Conservation (phyloP, 495 filamentous ascomycete genomes). For the Tuber microsphaerosporum region DNA sequence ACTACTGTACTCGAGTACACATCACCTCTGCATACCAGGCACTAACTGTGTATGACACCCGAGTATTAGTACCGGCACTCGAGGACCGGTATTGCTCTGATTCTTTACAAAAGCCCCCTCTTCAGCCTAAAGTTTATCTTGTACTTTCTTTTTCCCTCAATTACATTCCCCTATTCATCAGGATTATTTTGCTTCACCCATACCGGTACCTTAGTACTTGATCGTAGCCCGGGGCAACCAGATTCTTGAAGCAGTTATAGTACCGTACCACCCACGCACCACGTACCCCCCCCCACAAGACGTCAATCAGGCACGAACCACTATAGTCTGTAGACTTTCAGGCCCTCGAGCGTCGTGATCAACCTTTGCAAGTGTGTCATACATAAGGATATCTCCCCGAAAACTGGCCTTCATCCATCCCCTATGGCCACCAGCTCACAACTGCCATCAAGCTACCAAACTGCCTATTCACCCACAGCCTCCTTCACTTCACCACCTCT, state of each 20-base stretch:
- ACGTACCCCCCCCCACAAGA: background rate
- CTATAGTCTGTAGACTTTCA: background rate
- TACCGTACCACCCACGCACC: background rate
- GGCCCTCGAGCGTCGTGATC: background rate
- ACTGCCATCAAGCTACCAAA: slow-evolving; percentile 29
- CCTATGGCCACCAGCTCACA: slow-evolving; percentile 15
- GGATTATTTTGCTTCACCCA: background rate
- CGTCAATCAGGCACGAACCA: background rate
- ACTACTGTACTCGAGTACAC: background rate
- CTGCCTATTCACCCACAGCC: slow-evolving; percentile 14
- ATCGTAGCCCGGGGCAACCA: background rate
- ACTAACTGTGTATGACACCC: background rate
- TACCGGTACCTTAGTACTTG: background rate
- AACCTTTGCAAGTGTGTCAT: background rate
- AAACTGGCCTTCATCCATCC: background rate
- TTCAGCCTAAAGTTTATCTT: background rate
- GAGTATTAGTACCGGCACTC: too few species aligned
- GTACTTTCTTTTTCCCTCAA: background rate
- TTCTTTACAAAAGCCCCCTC: background rate
- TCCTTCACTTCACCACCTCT: background rate
- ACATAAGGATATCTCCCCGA: slow-evolving; percentile 16
- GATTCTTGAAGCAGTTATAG: background rate
- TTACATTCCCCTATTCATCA: background rate
- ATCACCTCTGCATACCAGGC: background rate
- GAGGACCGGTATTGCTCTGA: background rate